phyloP scores from a whole-genome alignment of 768 basidiomycete genomes.

The Dendrothele bispora region DNA sequence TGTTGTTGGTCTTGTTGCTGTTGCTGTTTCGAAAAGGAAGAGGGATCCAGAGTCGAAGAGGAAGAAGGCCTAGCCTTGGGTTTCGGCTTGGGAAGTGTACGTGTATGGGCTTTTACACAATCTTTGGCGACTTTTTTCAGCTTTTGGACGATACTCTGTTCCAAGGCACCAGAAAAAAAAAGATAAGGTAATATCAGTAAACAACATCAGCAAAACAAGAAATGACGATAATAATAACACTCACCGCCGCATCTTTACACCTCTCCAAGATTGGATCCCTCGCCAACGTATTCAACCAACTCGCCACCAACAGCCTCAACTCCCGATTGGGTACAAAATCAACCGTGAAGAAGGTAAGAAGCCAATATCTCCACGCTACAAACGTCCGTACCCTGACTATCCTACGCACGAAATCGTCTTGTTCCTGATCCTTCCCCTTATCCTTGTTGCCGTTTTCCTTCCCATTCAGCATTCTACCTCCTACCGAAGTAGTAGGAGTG shows the following conservation, averaged over 20 bases:
- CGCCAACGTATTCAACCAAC: constrained; percentile 79
- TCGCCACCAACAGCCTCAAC: constrained; percentile 67
- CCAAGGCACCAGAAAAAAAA: constrained; percentile 11
- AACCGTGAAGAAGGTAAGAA: constrained; percentile 85
- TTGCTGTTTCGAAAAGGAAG: constrained; percentile 4
- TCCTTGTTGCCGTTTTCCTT: neutral
- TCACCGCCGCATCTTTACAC: constrained; percentile 67
- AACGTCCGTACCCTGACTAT: constrained; percentile 89
- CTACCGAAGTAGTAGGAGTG: too few relatives aligned
- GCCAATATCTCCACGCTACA: constrained; percentile 87
- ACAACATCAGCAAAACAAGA: neutral
- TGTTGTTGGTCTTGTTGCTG: constrained; percentile 27
- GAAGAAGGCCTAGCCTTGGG: constrained; percentile 29
- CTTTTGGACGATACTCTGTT: constrained; percentile 76
- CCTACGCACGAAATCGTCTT: constrained; percentile 70
- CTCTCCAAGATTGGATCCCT: constrained; percentile 69
- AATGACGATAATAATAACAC: constrained; percentile 22
- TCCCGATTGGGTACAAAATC: constrained; percentile 85
- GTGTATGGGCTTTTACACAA: constrained; percentile 68
- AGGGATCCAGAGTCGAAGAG: constrained; percentile 10
- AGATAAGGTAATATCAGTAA: neutral
- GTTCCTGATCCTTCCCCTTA: constrained; percentile 11
- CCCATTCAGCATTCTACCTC: constrained; percentile 21
- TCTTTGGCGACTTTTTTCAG: constrained; percentile 83
- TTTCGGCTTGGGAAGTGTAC: constrained; percentile 25